Base-by-base conservation (phyloP, 495 filamentous ascomycete genomes). In the Hypomontagnella submonticulosa region DNA sequence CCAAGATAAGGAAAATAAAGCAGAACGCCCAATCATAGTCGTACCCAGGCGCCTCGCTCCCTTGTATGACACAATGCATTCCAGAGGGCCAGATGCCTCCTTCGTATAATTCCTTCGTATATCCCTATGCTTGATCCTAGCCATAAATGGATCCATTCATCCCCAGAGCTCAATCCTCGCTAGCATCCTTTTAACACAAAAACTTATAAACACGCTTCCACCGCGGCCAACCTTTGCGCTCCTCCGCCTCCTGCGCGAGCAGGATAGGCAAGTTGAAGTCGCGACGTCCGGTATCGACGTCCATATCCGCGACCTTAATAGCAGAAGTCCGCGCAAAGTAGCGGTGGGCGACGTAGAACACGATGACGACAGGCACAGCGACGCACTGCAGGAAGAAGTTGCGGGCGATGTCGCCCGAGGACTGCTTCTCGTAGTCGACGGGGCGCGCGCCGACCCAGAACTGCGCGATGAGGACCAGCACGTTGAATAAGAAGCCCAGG, bases 361-460 rank as follows among this genome's bases (percentile, higher is more conserved):
- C 51, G 4, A 92, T 61, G 34, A 97, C 90, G 48, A 98, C 87
- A 0, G 95, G 95, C 0, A 87, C 87, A 11, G 91, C 90, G n/a
- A 97, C 79, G 70, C 93, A 99, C 47, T 83, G 84, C 23, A 84
- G 67, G 76, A 97, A 97, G 77, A 94, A 97, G 55, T 77, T 84
- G 61, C 87, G 63, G 0, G 81, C 84, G 20, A 84, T 71, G 1
- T 80, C 79, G 0, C 38, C 20, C 0, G 80, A 33, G 4, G 79
- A 79, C 72, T 73, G 81, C 0, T 71, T 52, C 0, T 55, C 74
- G 66, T 84, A 86, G 32, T 84, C 89, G 19, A 95, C 79, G 0
- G 95, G 95, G 61, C 89, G 91, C 12, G 91, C 89, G 27, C 90
- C 93, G 23, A 88, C 89, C 95, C 95, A 98, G 80, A 98, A 96